A percentile compares a stretch with the other conserved stretches of the same genome.
These are phyloP conservation scores for Periconia macrospinosa DNA, from an alignment of 2,329 filamentous ascomycete species.

Conservation along the genomic window DNA sequence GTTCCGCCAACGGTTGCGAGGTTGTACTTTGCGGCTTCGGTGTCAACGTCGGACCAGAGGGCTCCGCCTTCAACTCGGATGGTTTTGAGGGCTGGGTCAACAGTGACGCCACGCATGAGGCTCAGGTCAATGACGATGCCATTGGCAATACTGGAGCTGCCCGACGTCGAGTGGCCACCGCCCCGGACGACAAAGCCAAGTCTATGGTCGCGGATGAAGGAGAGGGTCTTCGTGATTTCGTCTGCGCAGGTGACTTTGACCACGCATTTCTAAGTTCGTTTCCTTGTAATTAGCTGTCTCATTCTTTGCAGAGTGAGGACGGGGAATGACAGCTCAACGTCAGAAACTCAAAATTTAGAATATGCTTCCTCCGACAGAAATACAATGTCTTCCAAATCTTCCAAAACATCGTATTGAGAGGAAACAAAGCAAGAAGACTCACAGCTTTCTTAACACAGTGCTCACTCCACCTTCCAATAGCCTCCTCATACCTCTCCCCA, in stretches of 20 bases:
- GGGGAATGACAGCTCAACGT: too few relatives aligned
- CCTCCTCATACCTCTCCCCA: slow-evolving; percentile 25
- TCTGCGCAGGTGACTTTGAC: slow-evolving; percentile 19
- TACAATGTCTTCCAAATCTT: too few relatives aligned
- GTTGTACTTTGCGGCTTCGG: slow-evolving; percentile 51
- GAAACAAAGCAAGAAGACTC: slow-evolving; percentile 3
- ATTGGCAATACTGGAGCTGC: slow-evolving; percentile 52
- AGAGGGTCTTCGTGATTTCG: slow-evolving; percentile 26
- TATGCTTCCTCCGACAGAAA: background rate
- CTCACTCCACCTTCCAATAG: slow-evolving; percentile 32
- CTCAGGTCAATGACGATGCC: slow-evolving; percentile 61
- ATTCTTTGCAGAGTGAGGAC: too few relatives aligned
- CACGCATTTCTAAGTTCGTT: slow-evolving; percentile 24
- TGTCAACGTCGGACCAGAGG: slow-evolving; percentile 59
- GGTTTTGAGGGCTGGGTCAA: slow-evolving; percentile 50
- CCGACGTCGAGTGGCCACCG: slow-evolving; percentile 60
- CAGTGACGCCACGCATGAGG: slow-evolving; percentile 53
- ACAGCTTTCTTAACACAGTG: slow-evolving; percentile 33
- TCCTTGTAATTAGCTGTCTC: background rate
- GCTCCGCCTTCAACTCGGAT: slow-evolving; percentile 57
- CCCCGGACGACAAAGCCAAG: slow-evolving; percentile 58
- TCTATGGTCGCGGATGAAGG: slow-evolving; percentile 23
- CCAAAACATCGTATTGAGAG: background rate
- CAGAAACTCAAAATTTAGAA: too few relatives aligned
- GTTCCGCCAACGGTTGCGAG: slow-evolving; percentile 65